Base-by-base conservation (phyloP, 306 rosid species). In the Dalbergia oliveri region DNA sequence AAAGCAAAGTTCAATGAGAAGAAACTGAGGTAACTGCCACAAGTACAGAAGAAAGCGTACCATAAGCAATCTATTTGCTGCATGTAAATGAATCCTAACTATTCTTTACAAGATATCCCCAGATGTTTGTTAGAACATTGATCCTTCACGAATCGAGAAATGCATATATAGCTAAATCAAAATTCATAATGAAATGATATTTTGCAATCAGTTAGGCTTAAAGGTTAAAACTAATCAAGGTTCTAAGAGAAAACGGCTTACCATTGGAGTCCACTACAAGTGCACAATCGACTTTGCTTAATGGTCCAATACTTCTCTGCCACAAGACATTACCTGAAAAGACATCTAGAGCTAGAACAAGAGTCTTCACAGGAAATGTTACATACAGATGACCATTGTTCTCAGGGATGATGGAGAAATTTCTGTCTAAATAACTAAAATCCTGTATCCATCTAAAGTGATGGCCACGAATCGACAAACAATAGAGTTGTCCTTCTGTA, bases 191-290 rank as follows among this genome's bases (percentile, higher is more conserved):
- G 53, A 18, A 43, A 14, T 19, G 71, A 61, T 11, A 54, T 12
- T 63, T 51, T 72, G 51, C 53, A 66, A 56, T 11, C 34, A 11
- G 35, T 41, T 5, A 53, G 47, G 57, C 37, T 45, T 11, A 58
- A 43, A 18, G 37, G 16, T 13, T 64, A 62, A 43, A 51, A 71
- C 56, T 41, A 51, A 49, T 77, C 44, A 34, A 75, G 12, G 43
- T 72, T 78, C 26, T 39, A 35, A 21, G 56, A 61, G 66, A 31
- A 64, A 71, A 41, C 2, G 15, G 80, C 49, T 81, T 78, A 89
- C 96, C 98, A 84, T 90, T 92, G 49, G 96, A 89, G 72, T 94
- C 97, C 18, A 92, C 93, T 41, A 89, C 86, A 16, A 93, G 96
- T 1, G 84, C 75, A 56, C 69, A 77, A 45, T 86, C 90, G 10